A percentile compares a stretch with the other conserved stretches of the same genome.
These are phyloP conservation scores for Alternaria sp. DNA, from an alignment of 2,329 filamentous ascomycete genomes.

Conservation along the genomic window DNA sequence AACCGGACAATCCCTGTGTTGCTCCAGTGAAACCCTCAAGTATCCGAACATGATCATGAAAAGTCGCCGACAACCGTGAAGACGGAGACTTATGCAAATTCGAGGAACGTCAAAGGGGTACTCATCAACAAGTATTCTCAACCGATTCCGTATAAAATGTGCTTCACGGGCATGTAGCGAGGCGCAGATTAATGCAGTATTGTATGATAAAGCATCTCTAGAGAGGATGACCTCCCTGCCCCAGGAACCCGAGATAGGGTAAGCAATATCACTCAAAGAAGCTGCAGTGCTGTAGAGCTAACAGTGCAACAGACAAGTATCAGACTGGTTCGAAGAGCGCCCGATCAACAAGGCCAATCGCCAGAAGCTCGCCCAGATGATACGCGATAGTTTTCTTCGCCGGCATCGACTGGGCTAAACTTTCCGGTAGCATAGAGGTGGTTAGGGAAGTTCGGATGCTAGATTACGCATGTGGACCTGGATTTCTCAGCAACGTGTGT, in stretches of 20 bases:
- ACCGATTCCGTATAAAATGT: too few species aligned
- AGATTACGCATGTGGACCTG: constrained; percentile 17
- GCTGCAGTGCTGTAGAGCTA: too few species aligned
- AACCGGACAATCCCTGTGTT: not conserved
- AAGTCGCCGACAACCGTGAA: not conserved
- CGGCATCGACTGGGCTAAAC: not conserved
- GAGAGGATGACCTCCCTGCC: too few species aligned
- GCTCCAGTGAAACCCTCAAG: not conserved
- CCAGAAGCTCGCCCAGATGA: not conserved
- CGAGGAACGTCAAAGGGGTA: not conserved
- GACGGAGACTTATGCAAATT: not conserved
- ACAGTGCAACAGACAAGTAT: not conserved
- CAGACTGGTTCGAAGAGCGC: constrained; percentile 16
- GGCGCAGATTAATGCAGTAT: too few species aligned
- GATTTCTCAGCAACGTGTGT: constrained; percentile 13
- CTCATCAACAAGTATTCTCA: not conserved
- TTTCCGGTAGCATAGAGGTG: not conserved
- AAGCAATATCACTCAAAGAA: fast-evolving
- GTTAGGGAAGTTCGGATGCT: constrained; percentile 11
- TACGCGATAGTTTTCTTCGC: not conserved
- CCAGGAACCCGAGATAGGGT: too few species aligned
- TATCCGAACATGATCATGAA: not conserved
- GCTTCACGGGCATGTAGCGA: too few species aligned
- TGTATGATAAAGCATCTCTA: too few species aligned
- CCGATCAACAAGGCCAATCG: constrained; percentile 16